Evolutionary conservation across 2,329 filamentous ascomycete species (phyloP).

Genomic region (Neofusicoccum kwambonambiense): DNA sequence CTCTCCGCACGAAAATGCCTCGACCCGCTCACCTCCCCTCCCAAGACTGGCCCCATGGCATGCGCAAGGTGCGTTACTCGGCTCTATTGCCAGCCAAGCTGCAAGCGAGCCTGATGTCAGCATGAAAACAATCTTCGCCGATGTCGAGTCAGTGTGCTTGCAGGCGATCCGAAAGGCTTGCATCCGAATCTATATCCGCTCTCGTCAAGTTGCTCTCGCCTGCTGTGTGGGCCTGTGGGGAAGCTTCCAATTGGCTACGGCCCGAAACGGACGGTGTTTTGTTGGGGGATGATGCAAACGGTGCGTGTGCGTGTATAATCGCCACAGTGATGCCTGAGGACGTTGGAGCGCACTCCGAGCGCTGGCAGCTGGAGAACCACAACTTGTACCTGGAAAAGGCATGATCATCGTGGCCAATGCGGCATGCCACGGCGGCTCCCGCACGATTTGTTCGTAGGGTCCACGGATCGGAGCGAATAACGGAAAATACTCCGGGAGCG

Average conservation of each 20-base stretch:
- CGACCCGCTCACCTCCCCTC: not conserved
- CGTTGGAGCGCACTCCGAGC: not conserved
- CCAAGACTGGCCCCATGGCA: not conserved
- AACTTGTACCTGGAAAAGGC: not conserved
- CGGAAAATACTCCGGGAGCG: not conserved
- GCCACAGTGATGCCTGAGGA: not conserved
- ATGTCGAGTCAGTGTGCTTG: not conserved
- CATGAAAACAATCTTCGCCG: not conserved
- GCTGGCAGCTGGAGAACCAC: not conserved
- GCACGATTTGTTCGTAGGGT: not conserved
- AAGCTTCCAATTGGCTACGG: not conserved
- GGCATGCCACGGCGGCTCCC: not conserved
- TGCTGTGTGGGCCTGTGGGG: not conserved
- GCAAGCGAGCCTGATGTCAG: not conserved
- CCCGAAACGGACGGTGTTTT: not conserved
- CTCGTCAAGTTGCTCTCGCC: not conserved
- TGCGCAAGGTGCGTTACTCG: not conserved
- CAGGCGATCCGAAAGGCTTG: not conserved
- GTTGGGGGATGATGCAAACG: not conserved
- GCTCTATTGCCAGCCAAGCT: not conserved
- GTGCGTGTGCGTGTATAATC: not conserved
- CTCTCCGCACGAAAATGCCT: not conserved
- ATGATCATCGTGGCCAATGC: slow-evolving; percentile 8
- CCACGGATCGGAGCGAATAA: not conserved
- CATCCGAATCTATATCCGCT: not conserved